phyloP scores from a whole-genome alignment of 345 rosid genomes.

The Populus tremula region DNA sequence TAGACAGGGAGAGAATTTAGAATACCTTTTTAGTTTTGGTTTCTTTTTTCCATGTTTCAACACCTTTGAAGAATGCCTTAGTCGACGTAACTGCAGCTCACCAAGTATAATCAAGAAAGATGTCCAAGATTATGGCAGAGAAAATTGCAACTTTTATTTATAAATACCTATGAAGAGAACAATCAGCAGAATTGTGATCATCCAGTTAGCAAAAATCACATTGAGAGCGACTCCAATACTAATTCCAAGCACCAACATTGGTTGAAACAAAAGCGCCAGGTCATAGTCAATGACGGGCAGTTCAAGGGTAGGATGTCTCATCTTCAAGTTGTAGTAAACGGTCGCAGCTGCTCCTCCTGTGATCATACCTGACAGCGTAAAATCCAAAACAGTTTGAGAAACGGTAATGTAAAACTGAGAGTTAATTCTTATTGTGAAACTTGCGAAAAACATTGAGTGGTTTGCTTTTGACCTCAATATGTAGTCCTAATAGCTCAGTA shows the following conservation, averaged over 20 bases:
- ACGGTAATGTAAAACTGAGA: neutral
- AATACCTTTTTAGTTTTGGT: conserved; percentile 42
- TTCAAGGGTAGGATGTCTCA: conserved; percentile 72
- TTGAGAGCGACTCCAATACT: conserved; percentile 76
- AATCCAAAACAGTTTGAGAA: neutral
- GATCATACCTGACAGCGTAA: conserved; percentile 61
- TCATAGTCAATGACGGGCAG: conserved; percentile 83
- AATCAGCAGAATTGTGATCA: conserved; percentile 79
- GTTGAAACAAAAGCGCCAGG: conserved; percentile 75
- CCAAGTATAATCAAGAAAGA: neutral
- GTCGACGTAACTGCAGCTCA: conserved; percentile 37
- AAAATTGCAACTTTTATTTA: neutral
- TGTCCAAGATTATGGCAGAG: neutral
- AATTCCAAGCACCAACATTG: conserved; percentile 83
- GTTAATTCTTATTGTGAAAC: neutral
- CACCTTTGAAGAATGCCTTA: conserved; percentile 47
- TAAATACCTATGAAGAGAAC: conserved; percentile 67
- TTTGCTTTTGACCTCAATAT: neutral
- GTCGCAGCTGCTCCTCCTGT: conserved; percentile 80
- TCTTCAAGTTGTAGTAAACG: conserved; percentile 70
- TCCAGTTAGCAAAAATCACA: conserved; percentile 76
- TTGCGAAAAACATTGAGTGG: neutral
- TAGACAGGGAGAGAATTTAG: neutral
- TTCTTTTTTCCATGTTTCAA: conserved; percentile 48
- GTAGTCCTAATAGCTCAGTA: neutral